Evolutionary conservation across 1,284 basidiomycete genomes (phyloP).

Genomic region (Agaricales sp.): DNA sequence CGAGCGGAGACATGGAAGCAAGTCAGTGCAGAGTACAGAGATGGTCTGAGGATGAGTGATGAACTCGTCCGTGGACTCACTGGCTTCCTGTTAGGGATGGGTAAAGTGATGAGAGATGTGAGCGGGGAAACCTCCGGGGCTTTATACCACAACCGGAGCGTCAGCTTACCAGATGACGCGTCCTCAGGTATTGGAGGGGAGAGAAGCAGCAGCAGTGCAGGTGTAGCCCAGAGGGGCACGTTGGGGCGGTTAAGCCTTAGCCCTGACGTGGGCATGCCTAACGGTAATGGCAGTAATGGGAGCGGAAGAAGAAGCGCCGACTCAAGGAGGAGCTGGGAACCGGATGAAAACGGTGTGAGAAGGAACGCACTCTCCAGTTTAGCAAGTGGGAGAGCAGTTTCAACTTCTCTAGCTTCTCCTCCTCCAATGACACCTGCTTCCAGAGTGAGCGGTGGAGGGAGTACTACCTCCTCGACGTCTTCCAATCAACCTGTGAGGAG

Average conservation of each 20-base stretch:
- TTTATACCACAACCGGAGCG: slow-evolving; percentile 18
- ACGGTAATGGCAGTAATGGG: slow-evolving; percentile 8
- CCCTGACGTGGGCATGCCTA: not conserved
- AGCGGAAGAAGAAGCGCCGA: slow-evolving; percentile 22
- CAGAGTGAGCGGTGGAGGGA: not conserved
- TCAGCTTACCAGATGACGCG: slow-evolving; percentile 22
- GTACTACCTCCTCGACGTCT: not conserved
- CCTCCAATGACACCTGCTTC: not conserved
- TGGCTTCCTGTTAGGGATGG: slow-evolving; percentile 59
- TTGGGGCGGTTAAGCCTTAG: slow-evolving; percentile 37
- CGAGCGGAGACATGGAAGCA: slow-evolving; percentile 50
- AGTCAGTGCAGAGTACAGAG: slow-evolving; percentile 60
- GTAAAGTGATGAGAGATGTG: slow-evolving; percentile 54
- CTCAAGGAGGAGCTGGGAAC: too few relatives aligned
- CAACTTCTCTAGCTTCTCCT: too few relatives aligned
- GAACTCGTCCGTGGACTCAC: slow-evolving; percentile 68
- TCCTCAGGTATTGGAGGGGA: slow-evolving; percentile 26
- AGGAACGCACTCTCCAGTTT: slow-evolving; percentile 19
- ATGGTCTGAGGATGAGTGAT: slow-evolving; percentile 59
- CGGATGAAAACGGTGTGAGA: too few relatives aligned
- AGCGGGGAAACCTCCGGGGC: slow-evolving; percentile 21
- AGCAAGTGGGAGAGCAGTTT: too few relatives aligned
- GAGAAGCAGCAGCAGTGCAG: slow-evolving; percentile 42
- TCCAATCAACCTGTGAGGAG: not conserved
- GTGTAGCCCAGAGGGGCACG: slow-evolving; percentile 42